phyloP scores from a whole-genome alignment of 805 yeast genomes.

The Pichia scutulata region DNA sequence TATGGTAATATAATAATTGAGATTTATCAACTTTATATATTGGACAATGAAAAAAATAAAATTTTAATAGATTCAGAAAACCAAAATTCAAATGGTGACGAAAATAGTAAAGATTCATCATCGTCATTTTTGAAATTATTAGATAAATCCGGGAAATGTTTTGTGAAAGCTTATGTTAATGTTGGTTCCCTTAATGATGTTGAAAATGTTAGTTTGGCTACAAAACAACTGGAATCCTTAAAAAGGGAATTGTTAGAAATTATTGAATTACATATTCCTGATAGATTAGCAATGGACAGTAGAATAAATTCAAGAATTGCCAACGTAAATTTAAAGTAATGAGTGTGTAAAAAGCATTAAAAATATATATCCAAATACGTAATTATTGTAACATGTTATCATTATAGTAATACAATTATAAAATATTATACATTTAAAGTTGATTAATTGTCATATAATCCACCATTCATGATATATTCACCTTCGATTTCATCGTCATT shows the following conservation, averaged over 20 bases:
- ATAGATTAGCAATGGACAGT: slow-evolving; percentile 74
- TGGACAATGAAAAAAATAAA: slow-evolving; percentile 20
- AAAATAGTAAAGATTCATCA: background rate
- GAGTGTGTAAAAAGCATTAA: slow-evolving; percentile 4
- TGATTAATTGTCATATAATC: slow-evolving; percentile 5
- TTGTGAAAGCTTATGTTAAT: slow-evolving; percentile 62
- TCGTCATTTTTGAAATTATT: slow-evolving; percentile 18
- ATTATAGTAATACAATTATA: slow-evolving; percentile 7
- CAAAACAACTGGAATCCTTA: slow-evolving; percentile 50
- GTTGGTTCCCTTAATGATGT: slow-evolving; percentile 69
- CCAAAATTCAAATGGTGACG: slow-evolving; percentile 4
- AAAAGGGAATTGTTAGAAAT: slow-evolving; percentile 64
- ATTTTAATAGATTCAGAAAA: slow-evolving; percentile 5
- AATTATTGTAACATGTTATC: background rate
- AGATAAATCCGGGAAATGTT: slow-evolving; percentile 49
- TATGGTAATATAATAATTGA: slow-evolving; percentile 56
- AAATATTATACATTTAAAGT: background rate
- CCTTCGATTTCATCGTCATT: slow-evolving; percentile 15
- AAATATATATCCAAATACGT: background rate
- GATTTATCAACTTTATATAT: slow-evolving; percentile 39
- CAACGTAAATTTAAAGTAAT: background rate
- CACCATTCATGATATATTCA: slow-evolving; percentile 14
- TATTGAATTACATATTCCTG: slow-evolving; percentile 65
- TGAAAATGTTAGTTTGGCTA: slow-evolving; percentile 58
- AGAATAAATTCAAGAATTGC: slow-evolving; percentile 40